These are phyloP conservation scores for Silene conica DNA, from an alignment of 148 eudicot species.

Conservation along the genomic window DNA sequence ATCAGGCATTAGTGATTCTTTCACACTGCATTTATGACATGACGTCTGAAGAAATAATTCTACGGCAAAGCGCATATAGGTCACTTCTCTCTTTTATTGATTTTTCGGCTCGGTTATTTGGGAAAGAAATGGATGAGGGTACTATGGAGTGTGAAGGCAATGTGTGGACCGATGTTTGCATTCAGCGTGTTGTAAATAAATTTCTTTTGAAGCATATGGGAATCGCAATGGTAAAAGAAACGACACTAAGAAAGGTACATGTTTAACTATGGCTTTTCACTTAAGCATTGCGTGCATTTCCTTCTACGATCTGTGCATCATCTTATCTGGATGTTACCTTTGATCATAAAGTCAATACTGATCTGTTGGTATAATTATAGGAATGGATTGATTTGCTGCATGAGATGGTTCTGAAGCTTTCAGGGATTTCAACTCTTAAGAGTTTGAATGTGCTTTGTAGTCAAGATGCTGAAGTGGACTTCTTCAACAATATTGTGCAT, in stretches of 20 bases:
- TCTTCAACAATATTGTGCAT: conserved; percentile 75
- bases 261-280: background rate
- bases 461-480: conserved; percentile 86
- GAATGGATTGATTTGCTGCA: conserved; percentile 81
- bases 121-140: conserved; percentile 20
- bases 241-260: conserved; percentile 58
- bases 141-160: conserved; percentile 26
- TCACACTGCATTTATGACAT: conserved; percentile 85
- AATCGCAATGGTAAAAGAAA: conserved; percentile 67
- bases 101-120: conserved; percentile 51
- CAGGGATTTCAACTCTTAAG: conserved; percentile 47
- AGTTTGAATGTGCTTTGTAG: conserved; percentile 55
- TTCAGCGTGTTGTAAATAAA: conserved; percentile 54
- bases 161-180: conserved; percentile 44
- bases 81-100: conserved; percentile 64
- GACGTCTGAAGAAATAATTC: conserved; percentile 65
- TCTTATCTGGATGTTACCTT: background rate
- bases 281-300: background rate
- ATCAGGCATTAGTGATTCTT: conserved; percentile 63
- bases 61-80: conserved; percentile 71
- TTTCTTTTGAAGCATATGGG: conserved; percentile 85
- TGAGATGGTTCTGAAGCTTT: conserved; percentile 80
- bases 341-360: conserved; percentile 3
- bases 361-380: conserved; percentile 37
- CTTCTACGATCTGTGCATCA: background rate